Percentiles rank a stretch among this genome's conserved stretches.
Evolutionary conservation across 495 filamentous ascomycete genomes (phyloP).

Genomic region (Neurospora sp.): DNA sequence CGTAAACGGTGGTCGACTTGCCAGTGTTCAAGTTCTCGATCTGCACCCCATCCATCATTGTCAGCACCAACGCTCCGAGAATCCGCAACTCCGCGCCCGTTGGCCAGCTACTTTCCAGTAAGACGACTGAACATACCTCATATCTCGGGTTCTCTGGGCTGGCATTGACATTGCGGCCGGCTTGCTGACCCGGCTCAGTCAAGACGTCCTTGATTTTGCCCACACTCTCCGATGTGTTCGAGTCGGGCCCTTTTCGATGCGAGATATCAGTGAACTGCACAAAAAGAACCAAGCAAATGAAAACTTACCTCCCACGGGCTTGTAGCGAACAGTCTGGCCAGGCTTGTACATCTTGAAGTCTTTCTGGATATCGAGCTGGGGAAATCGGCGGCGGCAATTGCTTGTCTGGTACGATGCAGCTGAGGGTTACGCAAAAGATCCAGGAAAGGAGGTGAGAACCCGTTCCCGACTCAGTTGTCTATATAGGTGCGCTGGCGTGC

Average conservation of each 20-base stretch:
- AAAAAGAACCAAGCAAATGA: neutral
- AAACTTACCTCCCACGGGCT: conserved; percentile 29
- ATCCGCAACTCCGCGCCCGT: neutral
- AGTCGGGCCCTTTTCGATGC: conserved; percentile 22
- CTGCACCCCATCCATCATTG: conserved; percentile 7
- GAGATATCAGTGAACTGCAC: neutral
- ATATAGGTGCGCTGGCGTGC: neutral
- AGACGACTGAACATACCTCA: conserved; percentile 20
- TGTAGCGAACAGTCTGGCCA: conserved; percentile 30
- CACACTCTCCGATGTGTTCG: conserved; percentile 28
- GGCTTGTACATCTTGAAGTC: conserved; percentile 8
- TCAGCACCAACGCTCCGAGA: neutral
- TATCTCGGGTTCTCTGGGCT: conserved; percentile 28
- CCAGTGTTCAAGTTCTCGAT: conserved; percentile 35
- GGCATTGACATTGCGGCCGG: conserved; percentile 32
- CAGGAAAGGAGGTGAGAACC: neutral
- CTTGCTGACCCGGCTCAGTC: conserved; percentile 30
- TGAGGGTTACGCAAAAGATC: neutral
- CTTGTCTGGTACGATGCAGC: neutral
- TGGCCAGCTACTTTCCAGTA: neutral
- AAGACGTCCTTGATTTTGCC: conserved; percentile 29
- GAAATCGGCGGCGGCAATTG: neutral
- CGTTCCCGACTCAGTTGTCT: neutral
- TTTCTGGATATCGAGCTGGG: neutral
- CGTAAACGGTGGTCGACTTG: conserved; percentile 29